These are phyloP conservation scores for Xenosphaeropsis pyriputrescens DNA, from an alignment of 2,329 filamentous ascomycete genomes.

Conservation along the genomic window DNA sequence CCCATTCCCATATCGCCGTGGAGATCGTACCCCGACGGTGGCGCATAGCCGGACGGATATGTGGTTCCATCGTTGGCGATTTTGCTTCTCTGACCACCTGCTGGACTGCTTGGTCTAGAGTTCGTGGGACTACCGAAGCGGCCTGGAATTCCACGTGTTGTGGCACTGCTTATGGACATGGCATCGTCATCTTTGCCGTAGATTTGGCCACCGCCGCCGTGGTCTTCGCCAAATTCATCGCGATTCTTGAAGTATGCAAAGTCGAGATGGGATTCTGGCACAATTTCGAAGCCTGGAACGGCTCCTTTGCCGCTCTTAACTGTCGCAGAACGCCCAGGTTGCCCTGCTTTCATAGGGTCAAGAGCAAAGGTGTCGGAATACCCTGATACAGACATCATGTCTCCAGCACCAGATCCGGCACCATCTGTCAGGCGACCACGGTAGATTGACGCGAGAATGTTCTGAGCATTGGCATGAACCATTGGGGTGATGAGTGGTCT, in stretches of 20 bases:
- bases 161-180: constrained; percentile 18
- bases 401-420: constrained; percentile 39
- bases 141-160: constrained; percentile 2
- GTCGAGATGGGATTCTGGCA: constrained; percentile 73
- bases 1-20: constrained; percentile 8
- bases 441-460: constrained; percentile 75
- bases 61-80: background rate
- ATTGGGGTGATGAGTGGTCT: constrained; percentile 84
- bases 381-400: constrained; percentile 45
- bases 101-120: constrained; percentile 13
- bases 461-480: constrained; percentile 84
- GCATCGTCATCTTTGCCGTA: constrained; percentile 46
- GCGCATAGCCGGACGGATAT: constrained; percentile 7
- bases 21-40: constrained; percentile 11
- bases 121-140: constrained; percentile 1
- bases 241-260: constrained; percentile 85
- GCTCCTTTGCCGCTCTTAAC: background rate
- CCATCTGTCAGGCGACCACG: constrained; percentile 62
- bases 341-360: constrained; percentile 52
- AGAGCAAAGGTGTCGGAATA: constrained; percentile 75
- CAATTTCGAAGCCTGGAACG: constrained; percentile 73
- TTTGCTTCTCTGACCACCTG: background rate
- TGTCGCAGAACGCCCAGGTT: constrained; percentile 23
- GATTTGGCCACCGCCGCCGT: constrained; percentile 56
- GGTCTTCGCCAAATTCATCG: constrained; percentile 52